Percentiles rank a stretch among this genome's conserved stretches.
phyloP scores from a whole-genome alignment of 306 rosid species.

The Crotalaria pallida region DNA sequence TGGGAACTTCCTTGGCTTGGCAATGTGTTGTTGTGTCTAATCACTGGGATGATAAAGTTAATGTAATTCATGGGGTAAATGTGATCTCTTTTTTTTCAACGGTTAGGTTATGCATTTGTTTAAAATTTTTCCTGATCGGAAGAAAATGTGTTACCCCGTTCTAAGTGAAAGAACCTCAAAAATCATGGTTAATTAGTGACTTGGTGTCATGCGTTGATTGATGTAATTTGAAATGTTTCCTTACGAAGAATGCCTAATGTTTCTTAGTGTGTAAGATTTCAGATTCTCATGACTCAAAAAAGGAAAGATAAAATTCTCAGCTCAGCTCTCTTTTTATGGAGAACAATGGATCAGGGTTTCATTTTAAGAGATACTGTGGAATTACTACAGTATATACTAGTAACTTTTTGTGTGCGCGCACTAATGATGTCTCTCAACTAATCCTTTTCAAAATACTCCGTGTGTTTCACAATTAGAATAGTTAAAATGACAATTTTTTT shows the following conservation, averaged over 20 bases:
- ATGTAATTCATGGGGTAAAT: slow-evolving; percentile 6
- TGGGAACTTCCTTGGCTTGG: slow-evolving; percentile 10
- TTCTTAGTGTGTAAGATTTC: slow-evolving; percentile 18
- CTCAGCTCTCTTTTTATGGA: neutral
- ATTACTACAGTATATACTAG: too few relatives aligned
- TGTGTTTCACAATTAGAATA: too few relatives aligned
- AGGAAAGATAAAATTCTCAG: neutral
- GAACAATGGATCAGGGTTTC: neutral
- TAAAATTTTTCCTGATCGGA: neutral
- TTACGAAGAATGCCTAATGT: slow-evolving; percentile 14
- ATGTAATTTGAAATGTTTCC: slow-evolving; percentile 7
- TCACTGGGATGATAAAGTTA: slow-evolving; percentile 12
- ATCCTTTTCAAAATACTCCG: too few relatives aligned
- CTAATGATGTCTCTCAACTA: too few relatives aligned
- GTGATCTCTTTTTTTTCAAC: slow-evolving; percentile 4
- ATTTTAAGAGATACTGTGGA: too few relatives aligned
- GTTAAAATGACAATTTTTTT: too few relatives aligned
- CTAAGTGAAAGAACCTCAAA: neutral
- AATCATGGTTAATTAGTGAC: neutral
- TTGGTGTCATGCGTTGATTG: neutral
- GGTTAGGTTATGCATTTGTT: neutral
- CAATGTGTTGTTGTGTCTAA: slow-evolving; percentile 29
- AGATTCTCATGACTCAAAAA: neutral
- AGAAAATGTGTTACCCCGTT: neutral
- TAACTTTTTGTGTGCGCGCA: too few relatives aligned